Evolutionary conservation across 805 yeast species (phyloP).

Genomic region (Teunomyces tritomae): DNA sequence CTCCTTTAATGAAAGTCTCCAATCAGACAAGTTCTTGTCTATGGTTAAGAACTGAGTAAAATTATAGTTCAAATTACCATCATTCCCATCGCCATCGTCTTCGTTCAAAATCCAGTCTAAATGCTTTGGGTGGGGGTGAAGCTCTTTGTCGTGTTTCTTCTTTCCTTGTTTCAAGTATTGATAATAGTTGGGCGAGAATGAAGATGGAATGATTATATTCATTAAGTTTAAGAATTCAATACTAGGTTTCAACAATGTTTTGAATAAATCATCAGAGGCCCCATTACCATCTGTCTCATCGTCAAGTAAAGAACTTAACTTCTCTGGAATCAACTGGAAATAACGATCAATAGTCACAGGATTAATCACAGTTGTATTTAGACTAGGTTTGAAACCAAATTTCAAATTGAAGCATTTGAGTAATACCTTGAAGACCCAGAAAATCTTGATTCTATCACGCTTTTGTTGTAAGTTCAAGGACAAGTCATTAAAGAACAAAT

Average conservation of each 20-base stretch:
- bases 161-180: constrained; percentile 34
- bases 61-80: constrained; percentile 45
- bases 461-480: constrained; percentile 37
- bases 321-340: constrained; percentile 44
- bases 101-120: constrained; percentile 45
- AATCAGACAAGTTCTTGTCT: constrained; percentile 38
- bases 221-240: constrained; percentile 42
- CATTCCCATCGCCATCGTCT: constrained; percentile 48
- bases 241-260: constrained; percentile 38
- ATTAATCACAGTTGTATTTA: constrained; percentile 45
- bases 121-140: constrained; percentile 15
- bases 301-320: constrained; percentile 34
- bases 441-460: constrained; percentile 39
- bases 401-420: constrained; percentile 41
- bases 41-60: constrained; percentile 41
- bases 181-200: constrained; percentile 45
- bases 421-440: constrained; percentile 47
- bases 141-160: constrained; percentile 19
- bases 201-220: constrained; percentile 45
- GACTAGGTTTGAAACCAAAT: constrained; percentile 46
- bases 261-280: constrained; percentile 31
- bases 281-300: constrained; percentile 13
- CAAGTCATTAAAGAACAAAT: constrained; percentile 46
- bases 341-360: constrained; percentile 47
- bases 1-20: constrained; percentile 38